These are phyloP conservation scores for Nicotiana rustica DNA, from an alignment of 305 asterid species.

Conservation along the genomic window DNA sequence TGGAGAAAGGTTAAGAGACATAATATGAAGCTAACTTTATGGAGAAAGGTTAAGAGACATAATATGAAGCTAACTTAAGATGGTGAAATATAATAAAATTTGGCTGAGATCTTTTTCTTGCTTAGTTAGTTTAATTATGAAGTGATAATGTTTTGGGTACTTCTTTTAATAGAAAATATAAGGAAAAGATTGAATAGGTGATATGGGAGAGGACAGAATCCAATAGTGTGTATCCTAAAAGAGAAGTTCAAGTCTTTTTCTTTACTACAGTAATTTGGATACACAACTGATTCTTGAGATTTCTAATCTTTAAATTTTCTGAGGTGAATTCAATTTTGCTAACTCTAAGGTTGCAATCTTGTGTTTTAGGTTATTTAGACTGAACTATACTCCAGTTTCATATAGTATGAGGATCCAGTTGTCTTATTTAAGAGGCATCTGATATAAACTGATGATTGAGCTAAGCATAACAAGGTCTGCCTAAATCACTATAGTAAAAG, in stretches of 20 bases:
- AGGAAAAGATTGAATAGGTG: neutral
- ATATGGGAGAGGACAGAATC: neutral
- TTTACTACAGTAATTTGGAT: too few relatives aligned
- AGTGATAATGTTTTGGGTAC: neutral
- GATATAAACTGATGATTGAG: neutral
- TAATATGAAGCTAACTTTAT: too few relatives aligned
- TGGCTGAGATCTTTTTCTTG: neutral
- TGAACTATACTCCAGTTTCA: constrained; percentile 13
- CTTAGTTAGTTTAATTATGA: neutral
- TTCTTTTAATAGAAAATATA: neutral
- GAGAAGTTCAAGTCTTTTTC: neutral
- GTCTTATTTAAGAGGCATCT: neutral
- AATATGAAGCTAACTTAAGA: too few relatives aligned
- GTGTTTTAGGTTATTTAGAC: neutral
- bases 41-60: too few relatives aligned
- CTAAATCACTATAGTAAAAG: neutral
- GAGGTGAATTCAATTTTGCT: neutral
- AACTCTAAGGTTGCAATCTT: neutral
- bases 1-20: too few relatives aligned
- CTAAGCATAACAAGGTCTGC: neutral
- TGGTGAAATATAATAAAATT: neutral
- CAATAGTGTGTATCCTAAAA: neutral
- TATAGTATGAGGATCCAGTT: neutral
- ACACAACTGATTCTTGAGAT: neutral
- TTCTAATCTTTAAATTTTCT: neutral